Evolutionary conservation across 192 early-diverging fungal species (phyloP), one percentile per base, ranked within the genome.

Genomic region (Entomortierella lignicola): DNA sequence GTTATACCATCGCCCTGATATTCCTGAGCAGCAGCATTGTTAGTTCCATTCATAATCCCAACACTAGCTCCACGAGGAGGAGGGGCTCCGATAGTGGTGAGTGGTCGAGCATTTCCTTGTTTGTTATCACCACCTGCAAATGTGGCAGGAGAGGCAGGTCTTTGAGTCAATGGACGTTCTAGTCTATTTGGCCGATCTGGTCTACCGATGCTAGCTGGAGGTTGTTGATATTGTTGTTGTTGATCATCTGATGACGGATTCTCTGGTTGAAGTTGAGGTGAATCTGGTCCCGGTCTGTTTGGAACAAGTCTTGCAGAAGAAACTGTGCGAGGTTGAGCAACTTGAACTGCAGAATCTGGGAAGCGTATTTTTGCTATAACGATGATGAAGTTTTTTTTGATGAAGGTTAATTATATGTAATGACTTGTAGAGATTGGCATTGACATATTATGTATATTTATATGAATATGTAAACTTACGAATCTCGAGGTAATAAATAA

Each of bases 291-390:
- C 2, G 52, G 58, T 13, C 62, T 25, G 27, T 17, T 54, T 4
- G 71, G 21, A 8, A 2, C 30, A 27, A 61, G 23, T 6, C 60
- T 63, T 26, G 52, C 18, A 32, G 60, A 58, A 11, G 74, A 77
- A 17, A 68, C 43, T 61, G 70, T 67, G 41, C 75, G 75, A 37
- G 67, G 67, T 51, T 67, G 75, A 34, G 70, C 70, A 2, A 25
- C 27, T 8, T 63, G 59, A 27, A 63, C 62, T 12, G 5, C 32
- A 10, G 62, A n/a, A 2, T 79, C 75, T 20, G 67, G 55, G 52
- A 55, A 79, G 51, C 67, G 60, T 10, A 79, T 60, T 30, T 79
- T 79, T 29, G 75, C 74, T 77, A 44, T n/a, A n/a, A n/a, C n/a
- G n/a, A n/a, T n/a, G n/a, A n/a, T n/a, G n/a, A n/a, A n/a, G n/a